A percentile compares a stretch with the other conserved stretches of the same genome.
Conservation (phyloP, 139 green algal genomes). For the Gonium pectorale region DNA sequence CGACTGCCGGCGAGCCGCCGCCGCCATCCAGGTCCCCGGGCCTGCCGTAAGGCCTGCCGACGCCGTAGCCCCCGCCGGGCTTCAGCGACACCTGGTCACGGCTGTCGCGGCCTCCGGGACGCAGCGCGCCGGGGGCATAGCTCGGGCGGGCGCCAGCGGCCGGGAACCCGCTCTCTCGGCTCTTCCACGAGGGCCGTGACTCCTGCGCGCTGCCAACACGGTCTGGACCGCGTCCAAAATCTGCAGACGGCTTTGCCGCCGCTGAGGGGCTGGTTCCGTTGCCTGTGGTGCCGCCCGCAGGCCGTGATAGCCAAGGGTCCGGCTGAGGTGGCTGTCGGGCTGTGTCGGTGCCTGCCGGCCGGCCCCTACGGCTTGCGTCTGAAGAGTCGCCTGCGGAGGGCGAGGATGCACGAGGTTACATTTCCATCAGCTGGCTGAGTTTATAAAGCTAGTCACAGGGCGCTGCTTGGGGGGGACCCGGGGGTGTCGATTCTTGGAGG, state of each 20-base stretch:
- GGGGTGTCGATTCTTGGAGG: no score
- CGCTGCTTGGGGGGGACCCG: no score
- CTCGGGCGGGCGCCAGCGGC: not conserved
- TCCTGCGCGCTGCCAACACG: not conserved
- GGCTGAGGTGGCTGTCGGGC: not conserved
- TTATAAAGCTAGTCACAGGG: no score
- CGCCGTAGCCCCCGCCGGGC: not conserved
- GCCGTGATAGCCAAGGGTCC: not conserved
- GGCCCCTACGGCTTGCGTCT: not conserved
- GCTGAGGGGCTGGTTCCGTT: not conserved
- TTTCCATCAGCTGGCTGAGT: no score
- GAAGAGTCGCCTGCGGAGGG: not conserved
- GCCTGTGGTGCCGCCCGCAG: not conserved
- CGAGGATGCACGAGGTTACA: not conserved
- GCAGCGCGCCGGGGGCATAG: not conserved
- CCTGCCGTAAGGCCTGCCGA: not conserved
- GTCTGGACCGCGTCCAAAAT: not conserved
- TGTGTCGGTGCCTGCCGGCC: not conserved
- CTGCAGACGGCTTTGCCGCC: not conserved
- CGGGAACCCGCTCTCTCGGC: not conserved
- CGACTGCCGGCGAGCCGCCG: not conserved
- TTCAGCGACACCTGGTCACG: not conserved
- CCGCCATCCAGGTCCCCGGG: not conserved
- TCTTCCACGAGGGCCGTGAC: slow-evolving; percentile 17
- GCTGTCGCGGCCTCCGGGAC: not conserved